A percentile compares a stretch with the other conserved stretches of the same genome.
phyloP scores from a whole-genome alignment of 495 filamentous ascomycete genomes.

The Staphylotrichum longicolle region DNA sequence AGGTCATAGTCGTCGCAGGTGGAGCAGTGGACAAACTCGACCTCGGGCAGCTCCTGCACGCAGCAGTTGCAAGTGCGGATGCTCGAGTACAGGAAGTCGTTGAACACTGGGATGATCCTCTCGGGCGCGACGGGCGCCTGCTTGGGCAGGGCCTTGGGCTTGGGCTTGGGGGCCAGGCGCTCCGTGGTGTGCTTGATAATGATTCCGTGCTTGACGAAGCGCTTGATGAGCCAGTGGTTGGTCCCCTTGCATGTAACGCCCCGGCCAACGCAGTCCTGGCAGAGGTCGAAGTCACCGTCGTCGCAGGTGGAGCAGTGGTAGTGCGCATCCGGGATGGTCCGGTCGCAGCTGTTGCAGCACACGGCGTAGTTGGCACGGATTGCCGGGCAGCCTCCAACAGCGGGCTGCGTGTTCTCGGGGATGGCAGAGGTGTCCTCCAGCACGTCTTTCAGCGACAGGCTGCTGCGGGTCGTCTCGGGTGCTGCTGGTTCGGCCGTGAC shows the following conservation, averaged over 20 bases:
- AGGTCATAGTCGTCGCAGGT: slow-evolving; percentile 89
- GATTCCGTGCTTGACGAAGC: slow-evolving; percentile 70
- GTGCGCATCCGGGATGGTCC: slow-evolving; percentile 72
- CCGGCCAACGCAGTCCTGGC: slow-evolving; percentile 68
- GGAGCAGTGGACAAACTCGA: slow-evolving; percentile 79
- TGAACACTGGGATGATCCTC: slow-evolving; percentile 28
- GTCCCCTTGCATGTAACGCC: slow-evolving; percentile 73
- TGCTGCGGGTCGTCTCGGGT: not conserved
- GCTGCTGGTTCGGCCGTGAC: not conserved
- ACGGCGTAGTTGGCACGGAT: slow-evolving; percentile 54
- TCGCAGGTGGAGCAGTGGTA: slow-evolving; percentile 96
- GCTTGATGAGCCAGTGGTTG: slow-evolving; percentile 92
- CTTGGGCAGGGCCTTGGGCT: slow-evolving; percentile 25
- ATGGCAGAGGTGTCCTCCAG: not conserved
- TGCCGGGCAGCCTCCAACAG: not conserved
- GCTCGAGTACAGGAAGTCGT: slow-evolving; percentile 29
- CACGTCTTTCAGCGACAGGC: not conserved
- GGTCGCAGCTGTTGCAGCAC: slow-evolving; percentile 89
- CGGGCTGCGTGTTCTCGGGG: not conserved
- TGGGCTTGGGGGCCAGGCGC: slow-evolving; percentile 62
- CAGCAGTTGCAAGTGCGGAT: slow-evolving; percentile 92
- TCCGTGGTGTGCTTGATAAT: slow-evolving; percentile 83
- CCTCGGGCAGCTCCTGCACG: slow-evolving; percentile 71
- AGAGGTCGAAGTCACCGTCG: slow-evolving; percentile 92
- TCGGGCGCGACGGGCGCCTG: slow-evolving; percentile 19